Evolutionary conservation across 805 yeast genomes (phyloP).

Genomic region (Teunomyces panamensis): DNA sequence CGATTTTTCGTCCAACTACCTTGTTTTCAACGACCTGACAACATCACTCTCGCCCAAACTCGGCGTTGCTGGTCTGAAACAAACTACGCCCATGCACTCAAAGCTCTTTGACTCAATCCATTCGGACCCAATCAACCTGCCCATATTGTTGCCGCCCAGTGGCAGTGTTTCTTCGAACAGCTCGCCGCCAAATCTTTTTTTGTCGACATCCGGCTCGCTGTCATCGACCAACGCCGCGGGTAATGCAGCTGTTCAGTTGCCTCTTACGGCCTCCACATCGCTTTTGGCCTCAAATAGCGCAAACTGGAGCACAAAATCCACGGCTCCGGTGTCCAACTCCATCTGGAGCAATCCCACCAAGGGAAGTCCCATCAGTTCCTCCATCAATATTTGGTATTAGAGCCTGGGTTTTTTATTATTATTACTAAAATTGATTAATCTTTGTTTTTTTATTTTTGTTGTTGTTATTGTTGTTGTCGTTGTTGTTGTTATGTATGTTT

Average conservation of each 20-base stretch:
- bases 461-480: conserved; percentile 3
- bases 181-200: conserved; percentile 25
- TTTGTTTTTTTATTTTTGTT: neutral
- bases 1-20: conserved; percentile 16
- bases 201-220: conserved; percentile 8
- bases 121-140: conserved; percentile 15
- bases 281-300: conserved; percentile 1
- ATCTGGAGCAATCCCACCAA: conserved; percentile 22
- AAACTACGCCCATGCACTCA: conserved; percentile 11
- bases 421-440: conserved; percentile 1
- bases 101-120: conserved; percentile 17
- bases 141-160: conserved; percentile 19
- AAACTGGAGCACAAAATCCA: conserved; percentile 12
- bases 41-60: conserved; percentile 15
- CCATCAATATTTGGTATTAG: neutral
- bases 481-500: conserved; percentile 3
- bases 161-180: conserved; percentile 12
- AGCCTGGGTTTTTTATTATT: neutral
- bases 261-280: neutral
- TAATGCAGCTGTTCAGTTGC: neutral
- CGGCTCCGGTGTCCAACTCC: conserved; percentile 10
- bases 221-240: neutral
- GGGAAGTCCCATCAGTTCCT: conserved; percentile 7
- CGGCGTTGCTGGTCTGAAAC: conserved; percentile 5
- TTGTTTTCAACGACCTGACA: conserved; percentile 16